These are phyloP conservation scores for Asterophora lycoperdoides DNA, from an alignment of 768 basidiomycete species.

Conservation along the genomic window DNA sequence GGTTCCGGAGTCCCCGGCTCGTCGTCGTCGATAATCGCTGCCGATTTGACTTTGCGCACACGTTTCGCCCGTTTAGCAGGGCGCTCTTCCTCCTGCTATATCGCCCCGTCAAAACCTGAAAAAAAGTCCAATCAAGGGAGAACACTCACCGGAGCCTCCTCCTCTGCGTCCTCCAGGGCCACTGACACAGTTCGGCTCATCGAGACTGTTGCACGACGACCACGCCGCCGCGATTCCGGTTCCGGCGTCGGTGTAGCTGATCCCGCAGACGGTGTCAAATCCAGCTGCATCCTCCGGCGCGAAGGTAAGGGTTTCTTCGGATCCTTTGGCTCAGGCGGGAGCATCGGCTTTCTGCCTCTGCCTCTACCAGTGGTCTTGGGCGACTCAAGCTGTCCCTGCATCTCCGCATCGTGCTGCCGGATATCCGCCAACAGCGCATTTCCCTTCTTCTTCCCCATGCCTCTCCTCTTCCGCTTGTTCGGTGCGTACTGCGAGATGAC, in stretches of 20 bases:
- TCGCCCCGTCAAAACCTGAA: not conserved
- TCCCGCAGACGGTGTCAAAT: slow-evolving; percentile 42
- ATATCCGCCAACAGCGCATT: slow-evolving; percentile 82
- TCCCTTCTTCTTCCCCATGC: slow-evolving; percentile 71
- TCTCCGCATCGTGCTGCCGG: slow-evolving; percentile 64
- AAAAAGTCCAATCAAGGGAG: not conserved
- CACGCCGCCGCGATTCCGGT: slow-evolving; percentile 39
- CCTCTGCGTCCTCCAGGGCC: slow-evolving; percentile 20
- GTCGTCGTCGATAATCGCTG: slow-evolving; percentile 36
- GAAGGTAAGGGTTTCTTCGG: slow-evolving; percentile 28
- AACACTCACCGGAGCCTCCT: slow-evolving; percentile 18
- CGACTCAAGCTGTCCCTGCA: slow-evolving; percentile 33
- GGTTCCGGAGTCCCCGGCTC: slow-evolving; percentile 29
- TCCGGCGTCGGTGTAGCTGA: slow-evolving; percentile 62
- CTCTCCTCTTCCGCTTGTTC: slow-evolving; percentile 59
- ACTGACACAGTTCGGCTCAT: slow-evolving; percentile 18
- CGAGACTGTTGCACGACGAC: slow-evolving; percentile 19
- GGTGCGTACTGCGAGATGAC: slow-evolving; percentile 64
- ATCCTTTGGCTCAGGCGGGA: slow-evolving; percentile 23
- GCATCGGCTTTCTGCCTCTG: slow-evolving; percentile 38
- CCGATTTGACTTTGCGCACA: slow-evolving; percentile 38
- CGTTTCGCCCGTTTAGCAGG: slow-evolving; percentile 39
- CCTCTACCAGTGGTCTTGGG: slow-evolving; percentile 34
- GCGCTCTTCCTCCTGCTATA: slow-evolving; percentile 30
- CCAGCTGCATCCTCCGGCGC: slow-evolving; percentile 42